A percentile compares a stretch with the other conserved stretches of the same genome.
Conservation (phyloP, 805 yeast species). For the Lachancea dasiensis region DNA sequence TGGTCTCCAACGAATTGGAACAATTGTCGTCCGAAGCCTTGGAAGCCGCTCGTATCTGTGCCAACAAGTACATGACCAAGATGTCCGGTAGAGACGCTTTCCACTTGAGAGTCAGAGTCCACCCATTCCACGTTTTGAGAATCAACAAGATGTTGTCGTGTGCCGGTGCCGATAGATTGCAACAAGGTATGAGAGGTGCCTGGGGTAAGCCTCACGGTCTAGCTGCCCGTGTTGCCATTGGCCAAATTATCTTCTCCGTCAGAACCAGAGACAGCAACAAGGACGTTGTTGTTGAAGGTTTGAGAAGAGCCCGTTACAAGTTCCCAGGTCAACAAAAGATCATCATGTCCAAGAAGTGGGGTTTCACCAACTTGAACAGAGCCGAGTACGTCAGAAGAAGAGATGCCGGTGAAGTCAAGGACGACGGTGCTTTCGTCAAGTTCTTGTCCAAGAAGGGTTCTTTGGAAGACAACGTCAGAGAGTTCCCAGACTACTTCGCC, state of each 20-base stretch:
- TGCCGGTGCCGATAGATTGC: slow-evolving; percentile 99
- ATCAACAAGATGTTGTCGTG: slow-evolving; percentile 99
- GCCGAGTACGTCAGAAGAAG: slow-evolving; percentile 91
- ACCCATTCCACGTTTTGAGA: slow-evolving; percentile 99
- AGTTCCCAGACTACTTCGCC: slow-evolving; percentile 81
- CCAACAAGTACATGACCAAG: slow-evolving; percentile 98
- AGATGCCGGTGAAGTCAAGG: slow-evolving; percentile 97
- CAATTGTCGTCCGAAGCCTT: slow-evolving; percentile 99
- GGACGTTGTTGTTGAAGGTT: slow-evolving; percentile 96
- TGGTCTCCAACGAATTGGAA: slow-evolving; percentile 98
- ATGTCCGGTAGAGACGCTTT: slow-evolving; percentile 97
- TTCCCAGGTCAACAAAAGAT: slow-evolving; percentile 99
- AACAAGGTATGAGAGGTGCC: slow-evolving; percentile 99
- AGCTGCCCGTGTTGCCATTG: slow-evolving; percentile 98
- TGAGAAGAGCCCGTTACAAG: slow-evolving; percentile 99
- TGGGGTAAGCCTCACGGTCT: slow-evolving; percentile 99
- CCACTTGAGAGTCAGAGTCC: slow-evolving; percentile 99
- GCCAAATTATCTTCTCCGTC: slow-evolving; percentile 96
- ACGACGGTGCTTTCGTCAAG: slow-evolving; percentile 99
- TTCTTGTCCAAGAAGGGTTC: slow-evolving; percentile 96
- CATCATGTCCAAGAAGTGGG: slow-evolving; percentile 99
- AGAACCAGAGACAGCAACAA: slow-evolving; percentile 98
- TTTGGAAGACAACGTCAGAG: slow-evolving; percentile 82
- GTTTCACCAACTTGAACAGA: slow-evolving; percentile 99
- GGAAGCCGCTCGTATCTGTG: slow-evolving; percentile 99